A percentile compares a stretch with the other conserved stretches of the same genome.
Conservation (phyloP, 1,284 basidiomycete species). For the Melanopsichium pennsylvanicum region DNA sequence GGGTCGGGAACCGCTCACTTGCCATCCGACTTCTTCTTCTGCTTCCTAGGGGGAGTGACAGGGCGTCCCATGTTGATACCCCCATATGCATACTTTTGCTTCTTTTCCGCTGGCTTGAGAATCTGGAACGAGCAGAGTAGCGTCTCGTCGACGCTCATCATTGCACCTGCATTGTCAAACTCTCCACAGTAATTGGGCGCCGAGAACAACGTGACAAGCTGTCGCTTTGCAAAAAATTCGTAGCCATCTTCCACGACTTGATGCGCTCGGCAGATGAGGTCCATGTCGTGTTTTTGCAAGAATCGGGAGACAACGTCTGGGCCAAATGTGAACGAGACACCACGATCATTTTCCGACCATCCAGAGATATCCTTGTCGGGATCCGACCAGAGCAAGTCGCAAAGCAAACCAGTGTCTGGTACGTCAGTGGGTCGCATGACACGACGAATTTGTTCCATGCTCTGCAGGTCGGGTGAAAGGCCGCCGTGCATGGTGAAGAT, state of each 20-base stretch:
- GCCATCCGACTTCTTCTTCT: conserved; percentile 68
- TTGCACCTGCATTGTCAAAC: conserved; percentile 98
- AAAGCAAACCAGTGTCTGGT: conserved; percentile 96
- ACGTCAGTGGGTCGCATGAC: conserved; percentile 99
- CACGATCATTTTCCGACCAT: conserved; percentile 99
- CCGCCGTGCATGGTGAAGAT: conserved; percentile 89
- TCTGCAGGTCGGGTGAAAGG: conserved; percentile 94
- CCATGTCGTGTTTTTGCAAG: conserved; percentile 98
- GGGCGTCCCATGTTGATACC: conserved; percentile 69
- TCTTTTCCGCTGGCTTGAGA: conserved; percentile 98
- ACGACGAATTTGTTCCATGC: conserved; percentile 99
- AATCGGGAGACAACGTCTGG: conserved; percentile 97
- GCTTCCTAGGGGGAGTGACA: conserved; percentile 70
- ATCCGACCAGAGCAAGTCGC: conserved; percentile 98
- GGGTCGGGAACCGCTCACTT: conserved; percentile 47
- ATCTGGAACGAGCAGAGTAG: conserved; percentile 94
- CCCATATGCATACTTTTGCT: conserved; percentile 75
- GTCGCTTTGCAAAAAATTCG: conserved; percentile 98
- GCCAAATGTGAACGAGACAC: conserved; percentile 97
- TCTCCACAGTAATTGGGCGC: conserved; percentile 98
- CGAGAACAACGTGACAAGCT: conserved; percentile 95
- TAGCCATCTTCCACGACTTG: conserved; percentile 99
- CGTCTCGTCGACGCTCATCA: conserved; percentile 99
- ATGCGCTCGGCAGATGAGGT: conserved; percentile 96
- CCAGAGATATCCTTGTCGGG: conserved; percentile 99